Evolutionary conservation across 768 basidiomycete species (phyloP).

Genomic region (Boletus speciosus): DNA sequence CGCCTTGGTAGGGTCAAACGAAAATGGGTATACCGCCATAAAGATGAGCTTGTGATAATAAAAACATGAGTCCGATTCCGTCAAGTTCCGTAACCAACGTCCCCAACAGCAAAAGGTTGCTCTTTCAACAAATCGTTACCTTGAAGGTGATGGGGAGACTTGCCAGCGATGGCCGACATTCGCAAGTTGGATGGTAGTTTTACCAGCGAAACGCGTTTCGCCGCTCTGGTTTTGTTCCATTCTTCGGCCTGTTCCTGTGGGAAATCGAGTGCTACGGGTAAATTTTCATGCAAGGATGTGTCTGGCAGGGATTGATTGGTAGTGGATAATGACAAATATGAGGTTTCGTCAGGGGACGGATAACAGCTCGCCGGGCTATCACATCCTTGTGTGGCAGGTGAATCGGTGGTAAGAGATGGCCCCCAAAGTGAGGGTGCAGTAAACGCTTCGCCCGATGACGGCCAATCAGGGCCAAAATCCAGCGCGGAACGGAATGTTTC

Average conservation of each 20-base stretch:
- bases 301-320: conserved; percentile 21
- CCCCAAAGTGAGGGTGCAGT: conserved; percentile 31
- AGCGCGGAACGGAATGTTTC: conserved; percentile 70
- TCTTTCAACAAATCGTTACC: conserved; percentile 5
- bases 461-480: conserved; percentile 52
- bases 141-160: conserved; percentile 7
- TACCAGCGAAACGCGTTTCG: conserved; percentile 81
- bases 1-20: background rate
- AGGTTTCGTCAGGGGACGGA: conserved; percentile 28
- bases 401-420: conserved; percentile 32
- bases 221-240: conserved; percentile 82
- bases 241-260: conserved; percentile 76
- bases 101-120: conserved; percentile 3
- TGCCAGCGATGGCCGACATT: conserved; percentile 22
- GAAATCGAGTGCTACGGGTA: conserved; percentile 44
- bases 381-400: conserved; percentile 29
- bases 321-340: conserved; percentile 20
- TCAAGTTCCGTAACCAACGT: conserved; percentile 3
- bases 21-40: conserved; percentile 5
- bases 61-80: conserved; percentile 1
- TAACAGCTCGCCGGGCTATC: conserved; percentile 33
- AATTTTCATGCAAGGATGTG: conserved; percentile 41
- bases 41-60: conserved; percentile 3
- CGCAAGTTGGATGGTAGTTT: conserved; percentile 58
- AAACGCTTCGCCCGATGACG: conserved; percentile 40